Conservation (phyloP, 306 rosid species). For the Crotalaria pallida region DNA sequence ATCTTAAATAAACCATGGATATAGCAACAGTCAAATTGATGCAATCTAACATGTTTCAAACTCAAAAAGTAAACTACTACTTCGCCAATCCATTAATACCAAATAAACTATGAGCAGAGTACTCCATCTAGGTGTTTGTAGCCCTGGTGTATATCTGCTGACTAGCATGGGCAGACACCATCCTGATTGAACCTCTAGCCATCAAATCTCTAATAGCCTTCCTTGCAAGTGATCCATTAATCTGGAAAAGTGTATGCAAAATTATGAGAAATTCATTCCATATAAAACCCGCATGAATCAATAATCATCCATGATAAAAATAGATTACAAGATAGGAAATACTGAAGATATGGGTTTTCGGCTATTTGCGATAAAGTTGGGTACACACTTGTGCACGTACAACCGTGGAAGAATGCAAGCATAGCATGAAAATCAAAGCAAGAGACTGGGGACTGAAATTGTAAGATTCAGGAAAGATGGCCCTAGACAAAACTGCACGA, state of each 20-base stretch:
- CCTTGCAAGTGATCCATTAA: constrained; percentile 74
- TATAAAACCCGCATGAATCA: neutral
- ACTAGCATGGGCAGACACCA: constrained; percentile 70
- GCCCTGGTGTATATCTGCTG: constrained; percentile 78
- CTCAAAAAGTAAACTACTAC: neutral
- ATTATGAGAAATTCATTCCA: neutral
- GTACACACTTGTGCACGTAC: neutral
- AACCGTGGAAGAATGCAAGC: too few species aligned
- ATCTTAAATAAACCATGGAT: constrained; percentile 9
- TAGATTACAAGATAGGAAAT: neutral
- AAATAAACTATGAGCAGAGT: constrained; percentile 7
- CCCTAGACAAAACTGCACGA: neutral
- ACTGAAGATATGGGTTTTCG: neutral
- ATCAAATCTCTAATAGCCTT: constrained; percentile 60
- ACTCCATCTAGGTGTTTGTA: constrained; percentile 52
- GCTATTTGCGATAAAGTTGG: too few species aligned
- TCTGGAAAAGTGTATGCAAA: constrained; percentile 24
- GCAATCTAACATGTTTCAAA: constrained; percentile 9
- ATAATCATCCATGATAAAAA: neutral
- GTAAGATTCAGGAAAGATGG: neutral
- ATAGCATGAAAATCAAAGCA: neutral
- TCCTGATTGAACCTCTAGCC: constrained; percentile 62
- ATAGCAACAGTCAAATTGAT: constrained; percentile 1
- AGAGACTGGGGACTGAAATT: neutral
- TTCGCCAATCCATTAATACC: constrained; percentile 6